Percentiles rank a stretch among this genome's conserved stretches.
phyloP scores from a whole-genome alignment of 2,329 filamentous ascomycete genomes.

The Aspergillus intermedius region DNA sequence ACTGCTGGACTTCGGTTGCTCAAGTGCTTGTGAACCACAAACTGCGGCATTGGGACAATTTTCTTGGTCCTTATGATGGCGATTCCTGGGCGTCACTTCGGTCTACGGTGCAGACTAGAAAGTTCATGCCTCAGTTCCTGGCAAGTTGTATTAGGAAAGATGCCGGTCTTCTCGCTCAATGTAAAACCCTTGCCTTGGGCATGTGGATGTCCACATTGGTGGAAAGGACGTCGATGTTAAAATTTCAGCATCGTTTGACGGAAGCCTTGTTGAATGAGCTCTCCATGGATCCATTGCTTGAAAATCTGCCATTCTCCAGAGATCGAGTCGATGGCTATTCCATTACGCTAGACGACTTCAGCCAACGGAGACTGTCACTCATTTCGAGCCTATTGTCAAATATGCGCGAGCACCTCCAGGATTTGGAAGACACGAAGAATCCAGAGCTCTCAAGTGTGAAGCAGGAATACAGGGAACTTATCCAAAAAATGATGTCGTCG shows the following conservation, averaged over 20 bases:
- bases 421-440: constrained; percentile 25
- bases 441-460: constrained; percentile 29
- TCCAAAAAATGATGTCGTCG: constrained; percentile 52
- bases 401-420: constrained; percentile 48
- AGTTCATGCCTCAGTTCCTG: constrained; percentile 42
- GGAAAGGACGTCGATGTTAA: constrained; percentile 55
- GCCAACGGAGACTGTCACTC: constrained; percentile 48
- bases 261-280: constrained; percentile 47
- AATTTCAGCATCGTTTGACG: constrained; percentile 55
- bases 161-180: constrained; percentile 35
- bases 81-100: constrained; percentile 45
- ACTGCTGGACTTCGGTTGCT: constrained; percentile 50
- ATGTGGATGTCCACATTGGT: constrained; percentile 51
- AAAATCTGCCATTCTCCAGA: constrained; percentile 52
- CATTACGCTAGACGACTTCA: constrained; percentile 49
- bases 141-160: constrained; percentile 41
- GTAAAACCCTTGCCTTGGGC: constrained; percentile 44
- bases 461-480: constrained; percentile 45
- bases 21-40: constrained; percentile 41
- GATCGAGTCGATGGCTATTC: constrained; percentile 35
- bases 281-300: constrained; percentile 42
- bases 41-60: constrained; percentile 50
- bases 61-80: constrained; percentile 48
- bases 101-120: constrained; percentile 42
- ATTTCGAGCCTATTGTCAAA: constrained; percentile 54